Base-by-base conservation (phyloP, 108 stramenopile genomes). In the Pseudonitzschia delicatissima region DNA sequence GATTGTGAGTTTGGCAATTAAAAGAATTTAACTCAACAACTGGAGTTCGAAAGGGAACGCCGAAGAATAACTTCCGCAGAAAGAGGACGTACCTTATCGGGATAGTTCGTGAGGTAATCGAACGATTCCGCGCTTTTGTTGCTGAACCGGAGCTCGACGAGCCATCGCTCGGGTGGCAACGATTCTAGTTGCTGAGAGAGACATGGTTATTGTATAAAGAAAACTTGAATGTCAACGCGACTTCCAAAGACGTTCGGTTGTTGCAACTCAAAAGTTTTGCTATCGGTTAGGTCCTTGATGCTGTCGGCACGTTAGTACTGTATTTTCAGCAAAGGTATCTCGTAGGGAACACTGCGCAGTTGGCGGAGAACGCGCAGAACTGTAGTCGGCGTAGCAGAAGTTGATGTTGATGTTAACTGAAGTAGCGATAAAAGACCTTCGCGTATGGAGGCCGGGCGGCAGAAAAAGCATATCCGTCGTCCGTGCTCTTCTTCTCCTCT, bases 51-150 rank as follows among this genome's bases (percentile, higher is more conserved):
- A 27, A 31, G 9, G 3, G 31, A n/a, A 4, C n/a, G 32, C 29
- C 32, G 53, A 55, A 55, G 53, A n/a, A n/a, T n/a, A n/a, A n/a
- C n/a, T n/a, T 11, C 32, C 31, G 48, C 9, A 13, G 42, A n/a
- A 44, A n/a, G 17, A n/a, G 1, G 37, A 71, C 90, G 63, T 64
- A 91, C 90, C 87, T 81, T 86, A 68, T 88, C 86, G 45, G 90
- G 90, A 55, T 88, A 88, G 59, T 91, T 87, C 45, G 76, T 77
- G 73, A 91, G 57, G 60, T 78, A 91, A 60, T 87, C 70, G n/a
- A 27, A 91, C 58, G 60, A 91, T 65, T 12, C 74, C 68, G 59
- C 87, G 80, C 45, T 67, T 69, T 67, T 86, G 84, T 58, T 71
- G 71, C 36, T 58, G 74, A 45, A 45, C 61, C 25, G 63, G 33